A percentile compares a stretch with the other conserved stretches of the same genome.
Conservation (phyloP, 148 eudicot genomes). For the Polygonum maritimum region DNA sequence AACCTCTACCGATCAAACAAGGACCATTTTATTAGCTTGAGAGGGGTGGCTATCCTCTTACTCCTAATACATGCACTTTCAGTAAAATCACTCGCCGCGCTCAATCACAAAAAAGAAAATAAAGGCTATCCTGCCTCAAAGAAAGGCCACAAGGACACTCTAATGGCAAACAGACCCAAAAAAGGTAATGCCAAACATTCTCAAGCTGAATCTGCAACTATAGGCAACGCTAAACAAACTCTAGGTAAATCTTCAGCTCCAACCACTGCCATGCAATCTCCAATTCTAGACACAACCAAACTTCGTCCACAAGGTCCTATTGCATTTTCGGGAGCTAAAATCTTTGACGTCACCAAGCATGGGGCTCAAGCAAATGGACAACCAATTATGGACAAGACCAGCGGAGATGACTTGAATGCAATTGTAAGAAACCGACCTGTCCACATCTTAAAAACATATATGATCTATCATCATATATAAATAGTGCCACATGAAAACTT, state of each 20-base stretch:
- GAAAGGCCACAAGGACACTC: neutral
- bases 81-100: too few species aligned
- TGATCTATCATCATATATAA: too few species aligned
- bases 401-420: constrained; percentile 20
- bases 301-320: neutral
- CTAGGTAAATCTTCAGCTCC: too few species aligned
- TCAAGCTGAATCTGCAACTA: too few species aligned
- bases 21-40: neutral
- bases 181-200: too few species aligned
- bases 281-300: neutral
- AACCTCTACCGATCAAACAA: neutral
- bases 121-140: neutral
- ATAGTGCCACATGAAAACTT: too few species aligned
- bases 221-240: too few species aligned
- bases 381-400: constrained; percentile 2
- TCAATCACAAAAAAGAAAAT: too few species aligned
- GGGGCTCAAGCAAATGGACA: constrained; percentile 36
- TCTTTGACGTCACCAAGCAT: constrained; percentile 30
- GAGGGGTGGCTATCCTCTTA: neutral
- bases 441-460: too few species aligned
- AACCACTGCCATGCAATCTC: neutral
- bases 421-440: constrained; percentile 15
- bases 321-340: neutral
- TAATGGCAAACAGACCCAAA: too few species aligned
- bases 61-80: neutral